These are phyloP conservation scores for Gossypium herbaceum DNA, from an alignment of 345 rosid genomes.

Conservation along the genomic window DNA sequence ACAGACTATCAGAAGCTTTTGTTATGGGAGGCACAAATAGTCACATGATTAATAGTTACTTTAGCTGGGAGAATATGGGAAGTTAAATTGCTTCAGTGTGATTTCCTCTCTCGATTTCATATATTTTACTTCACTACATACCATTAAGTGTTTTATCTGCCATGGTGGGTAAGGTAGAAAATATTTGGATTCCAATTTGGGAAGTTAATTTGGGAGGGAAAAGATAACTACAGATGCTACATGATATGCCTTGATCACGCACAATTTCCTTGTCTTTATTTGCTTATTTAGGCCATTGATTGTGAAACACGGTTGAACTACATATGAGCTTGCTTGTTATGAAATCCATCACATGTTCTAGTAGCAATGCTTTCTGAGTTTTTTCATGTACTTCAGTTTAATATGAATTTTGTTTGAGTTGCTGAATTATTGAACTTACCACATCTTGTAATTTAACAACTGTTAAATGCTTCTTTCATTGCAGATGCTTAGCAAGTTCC, in stretches of 20 bases:
- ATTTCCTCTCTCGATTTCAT: not conserved
- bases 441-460: not conserved
- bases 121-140: not conserved
- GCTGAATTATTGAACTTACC: not conserved
- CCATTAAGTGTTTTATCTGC: not conserved
- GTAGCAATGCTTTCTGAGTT: not conserved
- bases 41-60: not conserved
- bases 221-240: not conserved
- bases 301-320: not conserved
- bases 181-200: not conserved
- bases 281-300: not conserved
- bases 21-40: not conserved
- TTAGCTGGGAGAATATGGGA: not conserved
- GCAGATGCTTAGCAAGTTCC: conserved; percentile 26
- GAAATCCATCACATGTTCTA: not conserved
- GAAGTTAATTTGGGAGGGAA: not conserved
- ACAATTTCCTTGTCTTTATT: not conserved
- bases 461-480: conserved; percentile 10
- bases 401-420: not conserved
- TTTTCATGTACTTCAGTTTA: conserved; percentile 9
- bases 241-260: not conserved
- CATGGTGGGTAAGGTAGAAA: not conserved
- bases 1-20: not conserved
- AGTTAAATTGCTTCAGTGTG: not conserved
- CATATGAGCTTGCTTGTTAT: not conserved